Evolutionary conservation across 345 rosid genomes (phyloP).

Genomic region (Raphanus sativus): DNA sequence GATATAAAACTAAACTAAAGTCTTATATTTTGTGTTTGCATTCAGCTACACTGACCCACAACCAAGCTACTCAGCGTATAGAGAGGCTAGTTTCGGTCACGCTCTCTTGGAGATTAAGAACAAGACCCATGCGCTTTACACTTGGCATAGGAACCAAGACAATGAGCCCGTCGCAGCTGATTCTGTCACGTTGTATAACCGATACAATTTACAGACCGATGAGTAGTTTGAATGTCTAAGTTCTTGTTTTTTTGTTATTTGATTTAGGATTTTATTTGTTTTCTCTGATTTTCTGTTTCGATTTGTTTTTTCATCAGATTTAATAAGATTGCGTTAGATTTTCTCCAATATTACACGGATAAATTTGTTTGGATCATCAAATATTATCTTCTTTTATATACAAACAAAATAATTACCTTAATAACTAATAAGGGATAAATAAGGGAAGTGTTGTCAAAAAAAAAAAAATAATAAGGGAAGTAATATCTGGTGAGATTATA

Average conservation of each 20-base stretch:
- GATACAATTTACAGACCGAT: conserved; percentile 6
- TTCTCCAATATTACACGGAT: not conserved
- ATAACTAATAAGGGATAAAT: too few relatives aligned
- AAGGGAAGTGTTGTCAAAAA: too few relatives aligned
- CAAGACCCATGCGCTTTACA: conserved; percentile 50
- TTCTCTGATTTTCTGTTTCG: not conserved
- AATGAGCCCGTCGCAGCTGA: conserved; percentile 45
- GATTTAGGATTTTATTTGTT: not conserved
- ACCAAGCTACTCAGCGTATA: conserved; percentile 53
- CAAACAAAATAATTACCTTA: not conserved
- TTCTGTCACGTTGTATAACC: conserved; percentile 40
- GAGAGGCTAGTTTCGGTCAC: conserved; percentile 65
- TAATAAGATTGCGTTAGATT: not conserved
- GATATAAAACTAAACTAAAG: not conserved
- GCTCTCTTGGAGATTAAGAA: conserved; percentile 53
- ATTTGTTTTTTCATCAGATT: not conserved
- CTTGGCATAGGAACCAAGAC: conserved; percentile 58
- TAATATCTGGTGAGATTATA: too few relatives aligned
- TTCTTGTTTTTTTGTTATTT: not conserved
- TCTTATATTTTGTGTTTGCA: too few relatives aligned
- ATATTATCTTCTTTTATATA: not conserved
- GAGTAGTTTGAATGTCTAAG: not conserved
- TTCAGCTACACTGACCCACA: conserved; percentile 48
- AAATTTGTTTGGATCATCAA: not conserved
- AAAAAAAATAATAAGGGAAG: not conserved